Evolutionary conservation across 768 basidiomycete genomes (phyloP).

Genomic region (Mycena galopus): DNA sequence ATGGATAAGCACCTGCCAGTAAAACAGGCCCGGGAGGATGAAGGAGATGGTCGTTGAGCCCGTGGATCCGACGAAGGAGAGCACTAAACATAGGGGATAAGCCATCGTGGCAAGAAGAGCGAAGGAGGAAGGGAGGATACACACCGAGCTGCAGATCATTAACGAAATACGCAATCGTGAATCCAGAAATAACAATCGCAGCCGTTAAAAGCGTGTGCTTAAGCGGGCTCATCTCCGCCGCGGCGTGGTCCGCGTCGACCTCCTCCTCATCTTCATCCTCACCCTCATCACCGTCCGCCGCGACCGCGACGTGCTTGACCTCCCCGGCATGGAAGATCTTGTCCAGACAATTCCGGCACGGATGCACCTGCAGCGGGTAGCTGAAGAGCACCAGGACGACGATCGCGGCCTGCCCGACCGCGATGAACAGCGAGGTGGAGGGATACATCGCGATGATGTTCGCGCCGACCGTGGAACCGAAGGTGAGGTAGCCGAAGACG

Average conservation of each 20-base stretch:
- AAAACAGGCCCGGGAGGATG: slow-evolving; percentile 93
- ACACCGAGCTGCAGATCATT: slow-evolving; percentile 82
- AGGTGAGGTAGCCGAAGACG: slow-evolving; percentile 92
- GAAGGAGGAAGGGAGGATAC: slow-evolving; percentile 42
- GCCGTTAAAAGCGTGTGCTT: slow-evolving; percentile 81
- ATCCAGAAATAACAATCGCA: slow-evolving; percentile 73
- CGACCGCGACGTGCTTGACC: slow-evolving; percentile 48
- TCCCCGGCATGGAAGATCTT: slow-evolving; percentile 79
- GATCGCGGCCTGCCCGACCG: slow-evolving; percentile 93
- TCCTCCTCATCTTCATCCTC: slow-evolving; percentile 62
- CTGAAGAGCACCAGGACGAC: slow-evolving; percentile 91
- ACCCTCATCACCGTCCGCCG: slow-evolving; percentile 57
- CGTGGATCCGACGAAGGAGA: slow-evolving; percentile 96
- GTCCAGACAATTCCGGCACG: slow-evolving; percentile 92
- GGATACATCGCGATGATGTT: slow-evolving; percentile 98
- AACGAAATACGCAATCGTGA: slow-evolving; percentile 82
- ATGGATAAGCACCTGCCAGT: slow-evolving; percentile 81
- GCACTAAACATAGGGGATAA: slow-evolving; percentile 61
- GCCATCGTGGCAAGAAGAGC: background rate
- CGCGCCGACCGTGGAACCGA: slow-evolving; percentile 89
- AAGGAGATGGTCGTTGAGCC: slow-evolving; percentile 98
- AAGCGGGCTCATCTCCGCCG: slow-evolving; percentile 71
- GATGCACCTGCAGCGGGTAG: slow-evolving; percentile 95
- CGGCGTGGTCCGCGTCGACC: slow-evolving; percentile 65
- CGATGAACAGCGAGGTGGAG: slow-evolving; percentile 90